Base-by-base conservation (phyloP, 371 early-diverging fungal species). In the Zopfochytrium polystomum region DNA sequence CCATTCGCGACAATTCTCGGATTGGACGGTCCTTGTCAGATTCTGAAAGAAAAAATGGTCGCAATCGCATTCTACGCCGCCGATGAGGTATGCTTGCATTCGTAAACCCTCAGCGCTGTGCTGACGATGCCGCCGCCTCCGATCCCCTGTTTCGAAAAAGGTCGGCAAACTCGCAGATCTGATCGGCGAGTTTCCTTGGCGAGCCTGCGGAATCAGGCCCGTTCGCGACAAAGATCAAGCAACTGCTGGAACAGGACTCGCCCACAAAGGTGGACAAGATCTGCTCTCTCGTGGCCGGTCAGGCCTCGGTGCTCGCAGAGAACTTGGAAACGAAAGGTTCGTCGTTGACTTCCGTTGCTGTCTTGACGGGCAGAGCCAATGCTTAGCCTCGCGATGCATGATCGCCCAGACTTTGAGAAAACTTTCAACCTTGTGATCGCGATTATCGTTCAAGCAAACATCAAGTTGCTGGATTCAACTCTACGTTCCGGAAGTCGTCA, bases 361-460 rank as follows among this genome's bases (percentile, higher is more conserved):
- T n/a, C n/a, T n/a, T n/a, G n/a, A n/a, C n/a, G n/a, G 18, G 7
- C 18, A 38, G 38, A 11, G 18, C 11, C 11, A 38, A 38, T 11
- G 38, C 7, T 38, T 38, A 38, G 7, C 7, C 18, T 38, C 7
- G 38, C 38, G 7, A 38, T 38, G 18, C 38, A 38, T 18, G 11
- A 11, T 18, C 38, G 7, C 38, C 11, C 67, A 88, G 88, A 87
- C 63, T 80, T 86, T 43, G 89, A 87, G 71, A 70, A 80, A 62
- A 83, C 83, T 45, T 87, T 83, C 81, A 89, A 87, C 66, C 74
- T 87, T 60, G 69, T 85, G 54, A 80, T 89, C 65, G 87, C 87
- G 34, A 68, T 85, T 52, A 66, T 81, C 52, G 52, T 60, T 22
- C 63, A 76, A 52, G 68, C 78, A 52, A 70, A 72, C 58, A 70